Base-by-base conservation (phyloP, 1,139 yeast genomes). In the Suhomyces maxii region DNA sequence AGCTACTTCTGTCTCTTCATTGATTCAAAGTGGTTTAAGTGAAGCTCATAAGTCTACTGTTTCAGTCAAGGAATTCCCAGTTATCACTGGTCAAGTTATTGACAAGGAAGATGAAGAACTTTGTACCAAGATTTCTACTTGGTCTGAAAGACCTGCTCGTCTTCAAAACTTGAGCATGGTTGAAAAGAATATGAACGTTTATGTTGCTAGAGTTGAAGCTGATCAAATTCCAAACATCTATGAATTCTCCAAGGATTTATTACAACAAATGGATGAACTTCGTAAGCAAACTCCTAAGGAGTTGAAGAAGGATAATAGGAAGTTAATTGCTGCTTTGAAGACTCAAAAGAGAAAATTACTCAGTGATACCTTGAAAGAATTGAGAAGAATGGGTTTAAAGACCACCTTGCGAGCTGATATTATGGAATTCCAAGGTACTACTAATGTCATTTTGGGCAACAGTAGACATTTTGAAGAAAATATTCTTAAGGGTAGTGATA, bases 291-390 rank as follows among this genome's bases (percentile, higher is more conserved):
- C 99, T 0, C 99, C 99, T 2, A 67, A 71, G 3, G 77, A 71
- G 7, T 72, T 78, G 53, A 84, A 79, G 9, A 90, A 91, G 45
- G 95, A 86, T 35, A 84, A 81, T 56, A 90, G 91, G 68, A 87
- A 86, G 60, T 50, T 70, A 1, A 73, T 90, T 33, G 85, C 93
- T 2, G 77, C 90, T 3, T 72, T 95, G 62, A 88, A 86, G 58
- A 77, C 84, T 36, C 95, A 89, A 58, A 95, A 93, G 68, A 76
- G 85, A 51, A 87, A 86, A 54, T 67, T 89, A 10, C 69, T 93
- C 49, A 86, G 95, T 66, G 89, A 86, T 50, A 79, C 91, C 0
- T 66, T 93, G 50, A 82, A 83, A 52, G 95, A 88, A 54, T 68
- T 91, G 45, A 80, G 83, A 60, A 71, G 83, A 51, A 79, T 88